phyloP scores from a whole-genome alignment of 2,329 filamentous ascomycete genomes.

The Colletotrichum endophyticum region DNA sequence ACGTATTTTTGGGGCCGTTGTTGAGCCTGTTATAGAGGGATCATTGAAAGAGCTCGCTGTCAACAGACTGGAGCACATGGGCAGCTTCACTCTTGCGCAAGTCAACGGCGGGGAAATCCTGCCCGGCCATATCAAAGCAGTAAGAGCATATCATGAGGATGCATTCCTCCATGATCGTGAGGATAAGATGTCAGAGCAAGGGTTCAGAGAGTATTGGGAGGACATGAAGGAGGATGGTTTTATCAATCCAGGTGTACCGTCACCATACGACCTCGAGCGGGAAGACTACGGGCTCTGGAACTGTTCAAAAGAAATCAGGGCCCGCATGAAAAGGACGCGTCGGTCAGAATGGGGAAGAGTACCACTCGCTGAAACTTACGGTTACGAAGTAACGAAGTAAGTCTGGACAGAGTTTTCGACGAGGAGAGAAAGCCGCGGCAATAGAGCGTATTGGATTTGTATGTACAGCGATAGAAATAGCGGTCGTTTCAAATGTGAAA shows the following conservation, averaged over 20 bases:
- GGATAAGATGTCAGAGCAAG: neutral
- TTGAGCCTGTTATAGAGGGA: too few species aligned
- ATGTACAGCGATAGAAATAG: neutral
- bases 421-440: neutral
- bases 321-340: too few species aligned
- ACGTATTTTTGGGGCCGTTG: fast-evolving
- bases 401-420: neutral
- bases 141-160: neutral
- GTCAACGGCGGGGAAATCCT: neutral
- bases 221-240: neutral
- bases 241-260: neutral
- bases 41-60: neutral
- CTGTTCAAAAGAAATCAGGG: too few species aligned
- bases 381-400: too few species aligned
- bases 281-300: fast-evolving
- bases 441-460: fast-evolving
- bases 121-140: neutral
- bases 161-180: neutral
- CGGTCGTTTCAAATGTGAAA: fast-evolving
- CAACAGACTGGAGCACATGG: neutral
- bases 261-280: neutral
- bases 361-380: too few species aligned
- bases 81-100: neutral
- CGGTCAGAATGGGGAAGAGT: too few species aligned
- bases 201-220: neutral